Percentiles rank a stretch among this genome's conserved stretches.
Conservation (phyloP, 306 rosid species). For the Malus fusca region DNA sequence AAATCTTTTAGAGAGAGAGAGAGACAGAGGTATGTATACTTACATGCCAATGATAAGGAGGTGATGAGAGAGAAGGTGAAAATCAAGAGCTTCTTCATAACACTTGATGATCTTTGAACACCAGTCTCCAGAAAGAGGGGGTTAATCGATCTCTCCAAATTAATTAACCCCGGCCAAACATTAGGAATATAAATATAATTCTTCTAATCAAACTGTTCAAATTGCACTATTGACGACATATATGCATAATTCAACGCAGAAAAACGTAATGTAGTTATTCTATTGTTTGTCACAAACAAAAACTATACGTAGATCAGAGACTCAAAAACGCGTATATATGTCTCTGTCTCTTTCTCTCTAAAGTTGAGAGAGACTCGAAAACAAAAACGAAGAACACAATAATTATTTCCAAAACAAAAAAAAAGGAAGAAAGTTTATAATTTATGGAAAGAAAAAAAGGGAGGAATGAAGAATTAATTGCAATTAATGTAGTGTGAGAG, state of each 20-base stretch:
- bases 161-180: too few relatives aligned
- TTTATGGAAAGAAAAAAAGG: not conserved
- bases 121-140: slow-evolving; percentile 6
- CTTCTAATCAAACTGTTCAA: too few relatives aligned
- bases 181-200: too few relatives aligned
- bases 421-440: too few relatives aligned
- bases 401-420: too few relatives aligned
- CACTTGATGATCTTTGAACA: too few relatives aligned
- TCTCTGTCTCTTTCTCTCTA: not conserved
- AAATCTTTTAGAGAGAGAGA: not conserved
- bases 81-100: not conserved
- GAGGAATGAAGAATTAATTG: not conserved
- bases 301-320: too few relatives aligned
- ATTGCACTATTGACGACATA: too few relatives aligned
- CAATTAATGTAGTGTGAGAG: not conserved
- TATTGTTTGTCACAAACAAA: too few relatives aligned
- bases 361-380: not conserved
- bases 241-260: too few relatives aligned
- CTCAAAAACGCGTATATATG: too few relatives aligned
- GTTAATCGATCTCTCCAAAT: not conserved
- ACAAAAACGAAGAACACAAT: not conserved
- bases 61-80: slow-evolving; percentile 22
- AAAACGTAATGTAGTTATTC: too few relatives aligned
- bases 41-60: slow-evolving; percentile 46
- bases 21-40: not conserved